A percentile compares a stretch with the other conserved stretches of the same genome.
phyloP scores from a whole-genome alignment of 208 protist species.

The Plasmodiophora brassicae region DNA sequence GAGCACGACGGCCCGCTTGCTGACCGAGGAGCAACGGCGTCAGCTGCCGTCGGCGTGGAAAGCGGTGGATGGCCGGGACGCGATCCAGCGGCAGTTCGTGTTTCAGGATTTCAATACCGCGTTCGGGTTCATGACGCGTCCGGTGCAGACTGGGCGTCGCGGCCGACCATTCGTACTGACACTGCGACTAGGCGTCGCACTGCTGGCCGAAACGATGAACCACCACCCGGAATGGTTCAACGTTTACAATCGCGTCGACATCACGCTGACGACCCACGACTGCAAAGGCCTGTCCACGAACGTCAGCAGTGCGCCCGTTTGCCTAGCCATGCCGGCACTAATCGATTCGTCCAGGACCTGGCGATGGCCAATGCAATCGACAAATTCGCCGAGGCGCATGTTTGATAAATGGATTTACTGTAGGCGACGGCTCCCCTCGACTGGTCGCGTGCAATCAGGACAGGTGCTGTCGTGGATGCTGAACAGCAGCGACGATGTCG shows the following conservation, averaged over 20 bases:
- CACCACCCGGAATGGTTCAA: constrained; percentile 92
- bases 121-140: constrained; percentile 77
- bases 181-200: constrained; percentile 63
- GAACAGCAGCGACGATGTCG: neutral
- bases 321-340: neutral
- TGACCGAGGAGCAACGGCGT: neutral
- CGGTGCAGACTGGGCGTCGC: constrained; percentile 57
- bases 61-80: constrained; percentile 42
- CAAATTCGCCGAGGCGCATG: neutral
- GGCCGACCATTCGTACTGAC: constrained; percentile 31
- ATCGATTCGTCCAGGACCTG: neutral
- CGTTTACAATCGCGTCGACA: constrained; percentile 80
- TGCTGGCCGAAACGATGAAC: constrained; percentile 45
- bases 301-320: constrained; percentile 39
- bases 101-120: constrained; percentile 79
- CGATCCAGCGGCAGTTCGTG: constrained; percentile 60
- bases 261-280: constrained; percentile 86
- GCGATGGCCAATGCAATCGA: neutral
- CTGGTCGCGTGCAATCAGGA: too few species aligned
- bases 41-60: neutral
- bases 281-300: constrained; percentile 69
- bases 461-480: too few species aligned
- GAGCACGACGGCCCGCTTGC: neutral
- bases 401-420: too few species aligned
- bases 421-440: too few species aligned